Conservation (phyloP, 75 land plant species). For the Cunninghamia lanceolata region DNA sequence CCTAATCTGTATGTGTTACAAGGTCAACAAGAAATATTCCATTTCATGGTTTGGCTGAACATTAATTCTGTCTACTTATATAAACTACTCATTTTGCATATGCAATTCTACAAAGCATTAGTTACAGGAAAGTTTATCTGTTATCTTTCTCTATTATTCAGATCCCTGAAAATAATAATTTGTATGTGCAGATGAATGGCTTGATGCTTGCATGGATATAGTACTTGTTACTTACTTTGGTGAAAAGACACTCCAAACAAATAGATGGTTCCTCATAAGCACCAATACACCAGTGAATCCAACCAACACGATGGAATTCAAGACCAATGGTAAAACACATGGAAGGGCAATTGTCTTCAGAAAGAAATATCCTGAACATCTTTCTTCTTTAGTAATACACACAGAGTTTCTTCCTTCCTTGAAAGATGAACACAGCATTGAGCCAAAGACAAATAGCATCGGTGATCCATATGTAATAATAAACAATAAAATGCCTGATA, state of each 20-base stretch:
- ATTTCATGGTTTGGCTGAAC: not conserved
- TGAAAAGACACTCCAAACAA: conserved; percentile 98
- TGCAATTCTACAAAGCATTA: not conserved
- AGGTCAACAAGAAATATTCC: not conserved
- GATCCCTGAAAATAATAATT: not conserved
- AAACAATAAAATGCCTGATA: conserved; percentile 82
- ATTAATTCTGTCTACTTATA: not conserved
- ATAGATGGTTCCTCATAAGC: conserved; percentile 84
- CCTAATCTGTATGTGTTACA: not conserved
- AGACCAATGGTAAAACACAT: conserved; percentile 57
- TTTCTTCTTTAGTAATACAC: conserved; percentile 7
- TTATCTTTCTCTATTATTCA: not conserved
- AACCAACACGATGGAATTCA: conserved; percentile 69
- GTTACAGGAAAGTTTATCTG: not conserved
- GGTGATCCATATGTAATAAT: conserved; percentile 87
- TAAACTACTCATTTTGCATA: not conserved
- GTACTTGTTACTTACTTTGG: conserved; percentile 70
- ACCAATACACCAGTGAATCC: conserved; percentile 68
- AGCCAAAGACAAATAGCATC: conserved; percentile 50
- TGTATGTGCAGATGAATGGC: not conserved
- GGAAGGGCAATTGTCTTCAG: conserved; percentile 50
- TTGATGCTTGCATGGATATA: not conserved
- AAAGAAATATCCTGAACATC: conserved; percentile 25
- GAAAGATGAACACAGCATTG: conserved; percentile 43
- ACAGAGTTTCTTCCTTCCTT: conserved; percentile 3